These are phyloP conservation scores for Oryza glaberrima DNA, from an alignment of 176 grass and related monocot species.

Conservation along the genomic window DNA sequence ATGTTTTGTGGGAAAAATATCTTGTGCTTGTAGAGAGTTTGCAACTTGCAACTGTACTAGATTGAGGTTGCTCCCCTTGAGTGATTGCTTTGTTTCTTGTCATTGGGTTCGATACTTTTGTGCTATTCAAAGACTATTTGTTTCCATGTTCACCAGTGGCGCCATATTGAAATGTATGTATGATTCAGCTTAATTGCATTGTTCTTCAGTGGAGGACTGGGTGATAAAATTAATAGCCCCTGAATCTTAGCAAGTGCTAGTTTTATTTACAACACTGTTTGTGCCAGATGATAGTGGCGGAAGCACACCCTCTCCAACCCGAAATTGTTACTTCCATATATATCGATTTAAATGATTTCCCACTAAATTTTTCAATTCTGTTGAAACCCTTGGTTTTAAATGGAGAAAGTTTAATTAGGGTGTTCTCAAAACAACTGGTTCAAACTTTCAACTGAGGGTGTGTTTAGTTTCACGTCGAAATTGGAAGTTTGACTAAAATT, in stretches of 20 bases:
- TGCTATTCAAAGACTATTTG: background rate
- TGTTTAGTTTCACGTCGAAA: no score
- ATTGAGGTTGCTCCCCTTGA: constrained; percentile 15
- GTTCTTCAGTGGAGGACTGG: background rate
- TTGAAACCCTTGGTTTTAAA: no score
- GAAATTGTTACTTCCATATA: no score
- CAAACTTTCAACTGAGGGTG: no score
- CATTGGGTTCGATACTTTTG: constrained; percentile 13
- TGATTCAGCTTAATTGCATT: background rate
- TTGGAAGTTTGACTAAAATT: no score
- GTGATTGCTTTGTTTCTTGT: background rate
- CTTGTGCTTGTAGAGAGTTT: constrained; percentile 2
- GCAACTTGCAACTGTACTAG: constrained; percentile 34
- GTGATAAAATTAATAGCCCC: background rate
- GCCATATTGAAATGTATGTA: background rate
- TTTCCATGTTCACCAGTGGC: background rate
- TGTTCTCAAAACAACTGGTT: no score
- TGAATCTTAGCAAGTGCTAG: background rate
- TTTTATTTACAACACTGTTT: background rate
- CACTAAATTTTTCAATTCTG: no score
- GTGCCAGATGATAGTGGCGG: background rate
- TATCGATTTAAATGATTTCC: no score
- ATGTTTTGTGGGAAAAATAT: constrained; percentile 23
- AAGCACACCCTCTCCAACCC: background rate
- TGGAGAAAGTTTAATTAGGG: no score